A percentile compares a stretch with the other conserved stretches of the same genome.
Evolutionary conservation across 441 rosid species (phyloP).

Genomic region (Flueggea neowawraea): DNA sequence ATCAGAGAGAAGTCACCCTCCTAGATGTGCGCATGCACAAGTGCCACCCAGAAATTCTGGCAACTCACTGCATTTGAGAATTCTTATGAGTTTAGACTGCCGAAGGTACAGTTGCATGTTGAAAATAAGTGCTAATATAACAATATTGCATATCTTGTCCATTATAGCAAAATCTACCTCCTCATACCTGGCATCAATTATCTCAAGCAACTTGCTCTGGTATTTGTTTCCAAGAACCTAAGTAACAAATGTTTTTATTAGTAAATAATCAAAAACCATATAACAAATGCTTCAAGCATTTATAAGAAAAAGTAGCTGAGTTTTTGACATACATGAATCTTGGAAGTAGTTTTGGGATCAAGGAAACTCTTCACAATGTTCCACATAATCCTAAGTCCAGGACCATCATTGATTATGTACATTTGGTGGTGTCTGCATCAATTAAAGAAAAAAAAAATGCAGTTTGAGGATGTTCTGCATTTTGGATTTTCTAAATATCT

Average conservation of each 20-base stretch:
- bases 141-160: no score
- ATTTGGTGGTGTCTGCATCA: constrained; percentile 87
- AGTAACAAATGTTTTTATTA: no score
- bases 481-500: constrained; percentile 4
- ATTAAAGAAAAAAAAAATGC: constrained; percentile 8
- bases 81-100: background rate
- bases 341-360: constrained; percentile 96
- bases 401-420: constrained; percentile 98
- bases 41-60: constrained; percentile 98
- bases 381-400: constrained; percentile 96
- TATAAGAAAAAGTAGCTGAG: background rate
- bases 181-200: no score
- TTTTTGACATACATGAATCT: constrained; percentile 69
- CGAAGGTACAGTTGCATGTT: background rate
- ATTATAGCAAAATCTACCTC: no score
- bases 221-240: no score
- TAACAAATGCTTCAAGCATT: background rate
- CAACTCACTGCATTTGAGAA: constrained; percentile 63
- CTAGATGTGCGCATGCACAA: constrained; percentile 87
- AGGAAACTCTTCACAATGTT: constrained; percentile 84
- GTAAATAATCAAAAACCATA: background rate
- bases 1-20: constrained; percentile 97
- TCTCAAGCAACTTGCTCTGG: no score
- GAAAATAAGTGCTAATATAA: background rate
- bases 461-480: background rate